phyloP scores from a whole-genome alignment of 805 yeast genomes.

The Wickerhamomyces queroliae region DNA sequence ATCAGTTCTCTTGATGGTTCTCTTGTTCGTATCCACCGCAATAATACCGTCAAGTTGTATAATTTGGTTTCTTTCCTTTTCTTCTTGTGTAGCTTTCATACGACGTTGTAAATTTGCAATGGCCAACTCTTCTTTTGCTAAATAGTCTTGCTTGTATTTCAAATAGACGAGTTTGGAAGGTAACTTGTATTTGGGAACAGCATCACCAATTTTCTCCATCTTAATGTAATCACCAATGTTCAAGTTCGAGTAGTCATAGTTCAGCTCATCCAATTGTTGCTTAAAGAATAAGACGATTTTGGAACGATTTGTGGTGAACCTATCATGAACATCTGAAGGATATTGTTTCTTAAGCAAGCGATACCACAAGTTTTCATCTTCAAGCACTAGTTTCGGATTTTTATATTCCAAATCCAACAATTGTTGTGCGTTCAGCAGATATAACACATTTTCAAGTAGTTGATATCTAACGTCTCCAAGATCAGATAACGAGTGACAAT shows the following conservation, averaged over 20 bases:
- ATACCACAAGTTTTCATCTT: slow-evolving; percentile 33
- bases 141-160: slow-evolving; percentile 26
- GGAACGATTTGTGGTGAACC: slow-evolving; percentile 19
- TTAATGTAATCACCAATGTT: slow-evolving; percentile 14
- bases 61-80: slow-evolving; percentile 26
- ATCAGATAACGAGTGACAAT: slow-evolving; percentile 16
- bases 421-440: slow-evolving; percentile 25
- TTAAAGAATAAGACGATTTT: slow-evolving; percentile 17
- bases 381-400: slow-evolving; percentile 28
- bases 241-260: slow-evolving; percentile 5
- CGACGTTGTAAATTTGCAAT: slow-evolving; percentile 28
- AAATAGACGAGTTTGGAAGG: slow-evolving; percentile 30
- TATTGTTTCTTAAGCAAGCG: slow-evolving; percentile 25
- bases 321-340: slow-evolving; percentile 27
- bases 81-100: slow-evolving; percentile 22
- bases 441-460: slow-evolving; percentile 24
- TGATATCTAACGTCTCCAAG: slow-evolving; percentile 27
- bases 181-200: slow-evolving; percentile 19
- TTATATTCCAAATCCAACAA: slow-evolving; percentile 24
- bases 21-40: slow-evolving; percentile 3
- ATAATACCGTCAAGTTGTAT: slow-evolving; percentile 19
- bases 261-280: slow-evolving; percentile 13
- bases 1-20: neutral
- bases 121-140: slow-evolving; percentile 27
- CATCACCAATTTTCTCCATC: slow-evolving; percentile 2